phyloP scores from a whole-genome alignment of 2,329 filamentous ascomycete species.

The Fusarium scirpi region DNA sequence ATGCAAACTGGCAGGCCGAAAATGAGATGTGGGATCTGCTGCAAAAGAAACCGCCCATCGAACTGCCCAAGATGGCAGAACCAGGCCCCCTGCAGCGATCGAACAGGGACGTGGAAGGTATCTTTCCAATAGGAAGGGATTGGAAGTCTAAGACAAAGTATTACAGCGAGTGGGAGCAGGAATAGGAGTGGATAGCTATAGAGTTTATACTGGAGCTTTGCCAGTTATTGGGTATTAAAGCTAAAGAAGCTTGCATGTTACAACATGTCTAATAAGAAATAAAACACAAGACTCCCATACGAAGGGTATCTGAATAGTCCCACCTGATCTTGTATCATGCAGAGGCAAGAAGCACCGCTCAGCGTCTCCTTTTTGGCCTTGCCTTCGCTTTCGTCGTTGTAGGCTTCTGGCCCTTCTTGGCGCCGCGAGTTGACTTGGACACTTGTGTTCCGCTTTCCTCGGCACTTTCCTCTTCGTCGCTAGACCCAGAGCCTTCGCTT shows the following conservation, averaged over 20 bases:
- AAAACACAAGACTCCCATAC: conserved; percentile 11
- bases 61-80: conserved; percentile 49
- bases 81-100: conserved; percentile 47
- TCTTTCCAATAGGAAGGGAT: conserved; percentile 52
- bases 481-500: conserved; percentile 50
- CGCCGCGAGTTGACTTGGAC: conserved; percentile 53
- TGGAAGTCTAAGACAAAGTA: conserved; percentile 57
- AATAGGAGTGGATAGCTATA: background rate
- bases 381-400: conserved; percentile 46
- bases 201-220: background rate
- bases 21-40: conserved; percentile 60
- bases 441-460: conserved; percentile 55
- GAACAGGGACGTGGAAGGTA: conserved; percentile 51
- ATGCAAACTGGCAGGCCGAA: conserved; percentile 57
- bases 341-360: conserved; percentile 21
- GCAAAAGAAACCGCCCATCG: conserved; percentile 53
- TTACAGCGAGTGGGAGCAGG: conserved; percentile 59
- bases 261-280: background rate
- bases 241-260: background rate
- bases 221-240: background rate
- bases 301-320: conserved; percentile 26
- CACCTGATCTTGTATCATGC: background rate
- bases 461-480: conserved; percentile 51
- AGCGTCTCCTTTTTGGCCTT: conserved; percentile 49
- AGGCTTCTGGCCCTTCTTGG: conserved; percentile 50